Percentiles rank a stretch among this genome's conserved stretches.
These are phyloP conservation scores for Ephemerocybe angulata DNA, from an alignment of 768 basidiomycete species.

Conservation along the genomic window DNA sequence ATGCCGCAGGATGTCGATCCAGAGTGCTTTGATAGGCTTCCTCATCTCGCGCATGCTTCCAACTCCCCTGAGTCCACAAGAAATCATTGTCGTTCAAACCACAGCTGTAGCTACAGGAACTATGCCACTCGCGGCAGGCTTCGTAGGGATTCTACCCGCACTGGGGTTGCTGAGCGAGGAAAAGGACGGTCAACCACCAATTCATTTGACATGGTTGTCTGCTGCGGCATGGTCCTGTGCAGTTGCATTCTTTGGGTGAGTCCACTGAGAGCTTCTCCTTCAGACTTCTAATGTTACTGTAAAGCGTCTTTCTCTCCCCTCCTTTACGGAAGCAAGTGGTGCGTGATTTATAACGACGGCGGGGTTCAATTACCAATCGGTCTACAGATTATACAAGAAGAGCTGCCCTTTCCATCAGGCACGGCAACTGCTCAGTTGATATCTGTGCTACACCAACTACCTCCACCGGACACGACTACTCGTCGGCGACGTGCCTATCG, in stretches of 20 bases:
- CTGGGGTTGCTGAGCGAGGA: conserved; percentile 71
- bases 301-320: conserved; percentile 90
- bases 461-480: conserved; percentile 58
- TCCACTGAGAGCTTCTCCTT: not conserved
- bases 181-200: conserved; percentile 72
- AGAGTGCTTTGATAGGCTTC: conserved; percentile 90
- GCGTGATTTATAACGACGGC: not conserved
- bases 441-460: conserved; percentile 78
- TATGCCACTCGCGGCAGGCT: conserved; percentile 81
- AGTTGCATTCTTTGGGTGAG: conserved; percentile 89
- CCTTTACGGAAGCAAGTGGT: conserved; percentile 65
- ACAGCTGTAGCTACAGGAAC: conserved; percentile 92
- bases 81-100: conserved; percentile 92
- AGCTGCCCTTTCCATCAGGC: conserved; percentile 91
- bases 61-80: conserved; percentile 77
- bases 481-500: conserved; percentile 58
- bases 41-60: conserved; percentile 75
- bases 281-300: conserved; percentile 4
- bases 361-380: conserved; percentile 2
- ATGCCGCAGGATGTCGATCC: conserved; percentile 81
- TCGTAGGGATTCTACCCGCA: conserved; percentile 93
- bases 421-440: conserved; percentile 96
- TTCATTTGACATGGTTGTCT: conserved; percentile 68
- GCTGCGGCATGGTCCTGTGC: conserved; percentile 85
- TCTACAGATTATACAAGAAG: conserved; percentile 83